Evolutionary conservation across 805 yeast genomes (phyloP).

Genomic region (Myxozyma kluyveri): DNA sequence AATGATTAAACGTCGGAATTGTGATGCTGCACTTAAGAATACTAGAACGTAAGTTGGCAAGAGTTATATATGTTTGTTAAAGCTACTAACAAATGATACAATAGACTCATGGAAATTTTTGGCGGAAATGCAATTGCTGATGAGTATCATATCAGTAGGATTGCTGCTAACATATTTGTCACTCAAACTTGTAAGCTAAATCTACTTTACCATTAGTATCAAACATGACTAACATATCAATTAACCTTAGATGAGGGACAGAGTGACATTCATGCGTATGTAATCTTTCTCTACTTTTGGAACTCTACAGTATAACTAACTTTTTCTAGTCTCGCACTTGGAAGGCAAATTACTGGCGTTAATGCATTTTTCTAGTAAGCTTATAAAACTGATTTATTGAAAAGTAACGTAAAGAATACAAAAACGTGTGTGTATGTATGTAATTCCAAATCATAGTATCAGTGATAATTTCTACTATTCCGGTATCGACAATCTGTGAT

Average conservation of each 20-base stretch:
- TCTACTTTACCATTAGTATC: neutral
- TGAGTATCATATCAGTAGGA: conserved; percentile 45
- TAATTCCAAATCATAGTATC: too few relatives aligned
- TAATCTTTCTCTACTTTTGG: conserved; percentile 6
- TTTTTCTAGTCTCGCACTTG: conserved; percentile 31
- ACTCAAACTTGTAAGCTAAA: conserved; percentile 43
- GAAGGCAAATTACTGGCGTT: conserved; percentile 45
- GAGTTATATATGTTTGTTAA: neutral
- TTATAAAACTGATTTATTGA: too few relatives aligned
- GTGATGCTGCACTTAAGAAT: conserved; percentile 43
- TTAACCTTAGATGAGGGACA: conserved; percentile 44
- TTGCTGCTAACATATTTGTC: conserved; percentile 45
- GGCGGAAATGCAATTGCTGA: conserved; percentile 49
- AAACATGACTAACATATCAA: neutral
- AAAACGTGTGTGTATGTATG: too few relatives aligned
- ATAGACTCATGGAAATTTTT: conserved; percentile 43
- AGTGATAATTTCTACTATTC: too few relatives aligned
- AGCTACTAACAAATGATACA: neutral
- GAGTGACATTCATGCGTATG: conserved; percentile 45
- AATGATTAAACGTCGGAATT: conserved; percentile 46
- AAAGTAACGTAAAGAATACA: too few relatives aligned
- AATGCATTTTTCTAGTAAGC: conserved; percentile 39
- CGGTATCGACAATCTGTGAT: too few relatives aligned
- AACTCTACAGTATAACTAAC: too few relatives aligned
- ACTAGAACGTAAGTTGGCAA: conserved; percentile 34